Conservation (phyloP, 192 early-diverging fungal species). For the Neocallimastix lanati region DNA sequence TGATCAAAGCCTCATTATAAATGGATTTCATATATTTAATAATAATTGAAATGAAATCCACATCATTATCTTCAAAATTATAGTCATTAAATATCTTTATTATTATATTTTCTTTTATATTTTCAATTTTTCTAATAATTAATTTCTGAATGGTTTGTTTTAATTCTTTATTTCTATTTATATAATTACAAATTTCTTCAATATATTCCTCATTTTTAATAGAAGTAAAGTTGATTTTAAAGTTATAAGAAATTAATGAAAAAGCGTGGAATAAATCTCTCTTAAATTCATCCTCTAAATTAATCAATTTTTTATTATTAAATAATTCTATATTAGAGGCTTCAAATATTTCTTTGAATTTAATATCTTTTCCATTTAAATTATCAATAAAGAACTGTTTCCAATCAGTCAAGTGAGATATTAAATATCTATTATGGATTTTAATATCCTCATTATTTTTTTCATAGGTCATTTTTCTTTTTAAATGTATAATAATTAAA, state of each 20-base stretch:
- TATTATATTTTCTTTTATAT: not conserved
- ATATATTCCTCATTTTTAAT: not conserved
- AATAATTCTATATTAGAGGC: not conserved
- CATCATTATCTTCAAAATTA: not conserved
- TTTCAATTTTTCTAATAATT: not conserved
- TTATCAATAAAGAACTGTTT: not conserved
- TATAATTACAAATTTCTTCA: not conserved
- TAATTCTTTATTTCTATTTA: not conserved
- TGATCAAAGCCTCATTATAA: not conserved
- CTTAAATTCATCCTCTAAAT: not conserved
- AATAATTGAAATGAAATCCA: not conserved
- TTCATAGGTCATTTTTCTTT: not conserved
- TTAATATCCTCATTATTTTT: not conserved
- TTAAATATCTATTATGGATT: not conserved
- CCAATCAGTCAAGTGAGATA: not conserved
- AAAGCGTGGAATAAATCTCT: not conserved
- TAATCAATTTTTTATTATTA: not conserved
- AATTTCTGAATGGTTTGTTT: not conserved
- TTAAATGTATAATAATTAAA: not conserved
- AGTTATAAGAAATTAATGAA: not conserved
- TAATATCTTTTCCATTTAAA: not conserved
- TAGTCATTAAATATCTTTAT: not conserved
- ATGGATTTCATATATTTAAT: not conserved
- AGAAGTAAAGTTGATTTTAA: not conserved
- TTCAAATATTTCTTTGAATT: not conserved